Conservation (phyloP, 1,284 basidiomycete species). For the Volvariella volvacea region DNA sequence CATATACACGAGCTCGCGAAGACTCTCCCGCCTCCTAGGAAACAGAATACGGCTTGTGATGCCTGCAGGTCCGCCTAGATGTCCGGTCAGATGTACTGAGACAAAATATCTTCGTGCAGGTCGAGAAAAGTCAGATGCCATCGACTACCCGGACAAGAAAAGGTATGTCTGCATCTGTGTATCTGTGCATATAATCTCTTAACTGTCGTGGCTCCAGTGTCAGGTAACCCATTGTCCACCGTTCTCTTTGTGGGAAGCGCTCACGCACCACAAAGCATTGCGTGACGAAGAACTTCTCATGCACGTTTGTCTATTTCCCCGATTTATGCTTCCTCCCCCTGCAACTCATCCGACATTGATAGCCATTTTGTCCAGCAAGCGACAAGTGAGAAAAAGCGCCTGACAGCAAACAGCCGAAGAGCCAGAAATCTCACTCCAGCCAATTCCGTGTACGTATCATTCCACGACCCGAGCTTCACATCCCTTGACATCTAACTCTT, state of each 20-base stretch:
- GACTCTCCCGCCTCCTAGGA: conserved; percentile 67
- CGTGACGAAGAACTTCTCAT: conserved; percentile 73
- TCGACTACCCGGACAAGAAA: conserved; percentile 68
- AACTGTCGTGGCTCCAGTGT: conserved; percentile 34
- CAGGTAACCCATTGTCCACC: conserved; percentile 41
- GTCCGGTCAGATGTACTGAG: conserved; percentile 2
- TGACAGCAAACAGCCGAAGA: conserved; percentile 45
- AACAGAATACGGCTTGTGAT: conserved; percentile 89
- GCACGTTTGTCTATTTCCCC: conserved; percentile 48
- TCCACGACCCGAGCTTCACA: background rate
- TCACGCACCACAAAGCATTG: conserved; percentile 52
- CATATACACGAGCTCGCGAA: conserved; percentile 73
- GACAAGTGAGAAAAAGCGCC: conserved; percentile 74
- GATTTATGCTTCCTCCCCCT: conserved; percentile 7
- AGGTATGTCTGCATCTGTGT: conserved; percentile 40
- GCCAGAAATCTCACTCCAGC: conserved; percentile 51
- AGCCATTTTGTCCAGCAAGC: conserved; percentile 77
- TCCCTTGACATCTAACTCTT: too few relatives aligned
- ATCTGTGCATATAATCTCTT: conserved; percentile 9
- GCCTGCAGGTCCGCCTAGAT: conserved; percentile 58
- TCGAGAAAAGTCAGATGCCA: conserved; percentile 80
- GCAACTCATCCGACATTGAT: conserved; percentile 18
- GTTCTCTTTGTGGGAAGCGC: conserved; percentile 3
- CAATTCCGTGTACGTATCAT: conserved; percentile 30
- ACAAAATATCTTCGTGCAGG: conserved; percentile 30